Evolutionary conservation across 345 rosid genomes (phyloP), one percentile per base, ranked within the genome.

Genomic region (Litchi chinensis): DNA sequence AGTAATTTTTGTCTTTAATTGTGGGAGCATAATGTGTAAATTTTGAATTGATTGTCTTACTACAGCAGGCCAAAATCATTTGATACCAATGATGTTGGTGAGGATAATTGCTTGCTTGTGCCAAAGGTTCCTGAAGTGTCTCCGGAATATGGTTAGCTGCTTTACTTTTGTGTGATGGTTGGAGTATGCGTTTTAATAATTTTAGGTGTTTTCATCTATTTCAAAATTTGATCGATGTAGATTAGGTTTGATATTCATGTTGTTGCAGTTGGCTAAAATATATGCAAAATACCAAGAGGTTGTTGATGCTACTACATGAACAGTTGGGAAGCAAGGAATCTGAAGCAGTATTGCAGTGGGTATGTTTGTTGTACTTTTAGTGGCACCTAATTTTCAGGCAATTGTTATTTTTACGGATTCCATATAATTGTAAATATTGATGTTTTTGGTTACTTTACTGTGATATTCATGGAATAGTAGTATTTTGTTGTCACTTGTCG

Each of bases 91-190:
- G 89, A 79, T 71, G 72, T 66, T 70, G 80, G 71, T 79, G 96
- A 88, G 83, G 92, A 83, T 80, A 79, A 83, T 82, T 84, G 24
- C 37, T 64, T 54, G 40, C 71, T 88, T 82, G 86, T 93, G 76
- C 90, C 97, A 19, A 92, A 83, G 88, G 88, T 95, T 75, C 99
- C 99, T 39, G 87, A 73, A 56, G 97, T 83, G 93, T 95, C 76
- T 95, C 97, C 54, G 99, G 96, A 41, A 93, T 97, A n/a, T n/a
- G n/a, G 40, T 79, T 95, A 79, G 99, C 99, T 40, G 97, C 99
- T 78, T 93, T 97, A 66, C 88, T 95, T 83, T 84, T 95, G 81
- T 97, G 98, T 70, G 98, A 95, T 82, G 99, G 99, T 65, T 95
- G 99, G 99, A 95, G 99, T 88, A 98, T 95, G 83, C 90, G 96